Evolutionary conservation across 73 alveolate genomes (phyloP), one percentile per base, ranked within the genome.

Genomic region (Symbiodinium natans): DNA sequence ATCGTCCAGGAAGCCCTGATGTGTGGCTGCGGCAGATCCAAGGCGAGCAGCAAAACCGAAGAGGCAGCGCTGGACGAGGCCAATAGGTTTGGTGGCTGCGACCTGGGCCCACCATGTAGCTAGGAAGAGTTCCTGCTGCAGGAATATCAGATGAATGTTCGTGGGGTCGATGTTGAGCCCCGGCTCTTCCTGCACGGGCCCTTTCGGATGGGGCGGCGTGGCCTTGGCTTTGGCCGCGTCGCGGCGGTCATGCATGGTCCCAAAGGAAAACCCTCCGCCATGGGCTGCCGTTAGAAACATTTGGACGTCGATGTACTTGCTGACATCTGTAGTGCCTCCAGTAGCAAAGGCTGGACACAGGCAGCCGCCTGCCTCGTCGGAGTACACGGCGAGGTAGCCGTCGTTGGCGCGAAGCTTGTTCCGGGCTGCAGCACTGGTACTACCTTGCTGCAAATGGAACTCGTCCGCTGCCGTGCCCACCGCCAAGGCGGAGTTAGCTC

Each of bases 291-390:
- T 86, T 41, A 86, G 36, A 17, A 52, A 86, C 63, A 54, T 11
- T 29, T 48, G 82, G 38, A 86, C 38, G 59, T 33, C 83, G 15
- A 86, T 34, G 83, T 42, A 52, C 93, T 86, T 86, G 31, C 56
- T 33, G 6, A 80, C 83, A 80, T 54, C 93, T 0, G 63, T 54
- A 9, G 93, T 73, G 4, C 93, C 93, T 19, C 93, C 82, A 36
- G 59, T 31, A 1, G 93, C 93, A 36, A 86, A 54, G 17, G 93
- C 93, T 4, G 83, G 93, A 59, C 83, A 86, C 31, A 86, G n/a
- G 41, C 82, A 54, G 6, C 83, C 63, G 39, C 93, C 83, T 10
- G 93, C 93, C 25, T 86, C 93, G 38, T 86, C 93, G 41, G 83
- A 52, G 39, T 86, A 80, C 1, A 86, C 59, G 29, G 83, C 40